phyloP scores from a whole-genome alignment of 2,329 filamentous ascomycete species.

The Chalaropsis thielavioides region DNA sequence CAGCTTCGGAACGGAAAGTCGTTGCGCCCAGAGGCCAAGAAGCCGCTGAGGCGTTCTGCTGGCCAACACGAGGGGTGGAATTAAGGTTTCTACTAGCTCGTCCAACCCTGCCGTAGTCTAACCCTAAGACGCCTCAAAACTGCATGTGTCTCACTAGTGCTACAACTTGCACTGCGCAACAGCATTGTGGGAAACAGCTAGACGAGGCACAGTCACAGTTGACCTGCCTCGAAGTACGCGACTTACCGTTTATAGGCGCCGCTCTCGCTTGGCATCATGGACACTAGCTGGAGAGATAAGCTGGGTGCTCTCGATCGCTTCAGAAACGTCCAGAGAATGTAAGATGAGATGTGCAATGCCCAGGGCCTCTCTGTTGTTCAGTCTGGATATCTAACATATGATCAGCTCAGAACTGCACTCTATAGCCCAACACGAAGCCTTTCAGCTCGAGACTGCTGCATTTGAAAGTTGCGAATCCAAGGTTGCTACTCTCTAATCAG shows the following conservation, averaged over 20 bases:
- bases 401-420: constrained; percentile 18
- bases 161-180: neutral
- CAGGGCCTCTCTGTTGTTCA: constrained; percentile 10
- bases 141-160: neutral
- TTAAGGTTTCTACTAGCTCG: neutral
- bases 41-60: neutral
- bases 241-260: neutral
- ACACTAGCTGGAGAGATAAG: constrained; percentile 9
- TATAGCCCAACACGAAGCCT: constrained; percentile 34
- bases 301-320: constrained; percentile 13
- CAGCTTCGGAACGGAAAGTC: neutral
- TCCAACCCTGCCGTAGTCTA: neutral
- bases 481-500: neutral
- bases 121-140: neutral
- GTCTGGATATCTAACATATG: constrained; percentile 9
- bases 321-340: constrained; percentile 14
- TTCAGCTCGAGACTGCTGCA: constrained; percentile 49
- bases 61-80: no score
- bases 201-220: neutral
- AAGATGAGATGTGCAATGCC: constrained; percentile 19
- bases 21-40: neutral
- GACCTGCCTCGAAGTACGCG: neutral
- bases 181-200: neutral
- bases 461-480: constrained; percentile 27
- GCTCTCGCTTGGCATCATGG: neutral